Evolutionary conservation across 2,329 filamentous ascomycete genomes (phyloP).

Genomic region (Pyrenochaeta sp.): DNA sequence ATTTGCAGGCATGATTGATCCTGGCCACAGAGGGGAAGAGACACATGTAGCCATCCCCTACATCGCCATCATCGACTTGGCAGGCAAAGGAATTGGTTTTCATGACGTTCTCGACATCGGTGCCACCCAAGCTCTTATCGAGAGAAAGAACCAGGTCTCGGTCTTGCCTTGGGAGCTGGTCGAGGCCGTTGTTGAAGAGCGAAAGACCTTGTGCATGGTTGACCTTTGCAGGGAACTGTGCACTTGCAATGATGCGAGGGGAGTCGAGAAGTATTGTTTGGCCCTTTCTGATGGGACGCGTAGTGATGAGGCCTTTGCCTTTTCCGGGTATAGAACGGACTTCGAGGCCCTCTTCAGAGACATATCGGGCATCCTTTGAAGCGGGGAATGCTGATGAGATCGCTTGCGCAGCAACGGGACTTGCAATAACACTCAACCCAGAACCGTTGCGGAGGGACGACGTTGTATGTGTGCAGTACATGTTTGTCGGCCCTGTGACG

Average conservation of each 20-base stretch:
- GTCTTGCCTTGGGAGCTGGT: conserved; percentile 14
- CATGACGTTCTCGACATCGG: conserved; percentile 25
- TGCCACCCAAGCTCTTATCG: conserved; percentile 23
- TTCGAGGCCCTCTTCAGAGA: conserved; percentile 10
- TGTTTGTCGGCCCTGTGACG: conserved; percentile 9
- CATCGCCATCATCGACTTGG: conserved; percentile 24
- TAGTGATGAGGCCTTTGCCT: conserved; percentile 31
- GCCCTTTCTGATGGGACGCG: conserved; percentile 17
- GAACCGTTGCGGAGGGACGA: conserved; percentile 14
- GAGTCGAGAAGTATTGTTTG: conserved; percentile 28
- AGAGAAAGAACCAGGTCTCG: conserved; percentile 14
- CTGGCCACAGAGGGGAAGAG: conserved; percentile 30
- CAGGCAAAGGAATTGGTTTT: conserved; percentile 36
- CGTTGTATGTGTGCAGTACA: conserved; percentile 30
- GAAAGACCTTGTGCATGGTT: conserved; percentile 12
- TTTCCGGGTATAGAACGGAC: conserved; percentile 28
- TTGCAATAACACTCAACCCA: conserved; percentile 30
- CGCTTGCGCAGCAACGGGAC: conserved; percentile 19
- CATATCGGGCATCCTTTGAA: not conserved
- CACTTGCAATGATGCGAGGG: conserved; percentile 27
- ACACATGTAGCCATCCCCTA: conserved; percentile 31
- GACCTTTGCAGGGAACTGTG: conserved; percentile 21
- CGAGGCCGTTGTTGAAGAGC: conserved; percentile 20
- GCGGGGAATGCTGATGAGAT: conserved; percentile 16
- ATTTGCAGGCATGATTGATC: conserved; percentile 34